Evolutionary conservation across 2,329 filamentous ascomycete genomes (phyloP), one percentile per base, ranked within the genome.

Genomic region (Clarireedia hainanense): DNA sequence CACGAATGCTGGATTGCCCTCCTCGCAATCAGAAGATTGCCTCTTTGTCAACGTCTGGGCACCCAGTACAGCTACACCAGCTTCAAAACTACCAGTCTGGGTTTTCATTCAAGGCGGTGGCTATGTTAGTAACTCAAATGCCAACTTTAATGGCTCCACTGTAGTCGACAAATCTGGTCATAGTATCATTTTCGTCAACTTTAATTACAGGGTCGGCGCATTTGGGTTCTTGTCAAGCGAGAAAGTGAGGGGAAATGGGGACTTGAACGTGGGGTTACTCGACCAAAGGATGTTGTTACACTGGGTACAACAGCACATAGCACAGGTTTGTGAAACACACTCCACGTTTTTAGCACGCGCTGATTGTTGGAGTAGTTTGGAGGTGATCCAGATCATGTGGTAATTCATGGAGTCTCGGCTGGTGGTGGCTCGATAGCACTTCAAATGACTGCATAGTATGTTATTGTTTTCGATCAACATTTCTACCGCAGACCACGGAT

Each of bases 201-300:
- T 84, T 66, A 82, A 83, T 68, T 85, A 85, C 64, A 76, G 84
- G 6, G 79, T 87, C 6, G 82, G 81, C 0, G 70, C 80, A 0
- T 79, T 79, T 62, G 84, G 84, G 0, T 88, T 86, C 61, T 73
- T 88, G 1, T 77, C 81, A 0, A 77, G 81, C 47, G 75, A 81
- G 40, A 71, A 76, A 30, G 73, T 86, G 9, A 74, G 75, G 39
- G 65, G 71, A 5, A 71, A 81, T 60, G 83, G 83, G 0, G 74
- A 77, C 49, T 72, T 86, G 7, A 88, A 88, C 63, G 80, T 72
- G 2, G 85, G 85, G 0, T 67, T 88, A 6, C 72, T 85, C 2
- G 84, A 88, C 62, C 83, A 87, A 69, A 74, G 81, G 17, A 75
- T 79, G 26, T 72, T 79, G 2, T 67, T 88, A 47, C 65, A 78